Base-by-base conservation (phyloP, 495 filamentous ascomycete genomes). In the Penicillium subrubescens region DNA sequence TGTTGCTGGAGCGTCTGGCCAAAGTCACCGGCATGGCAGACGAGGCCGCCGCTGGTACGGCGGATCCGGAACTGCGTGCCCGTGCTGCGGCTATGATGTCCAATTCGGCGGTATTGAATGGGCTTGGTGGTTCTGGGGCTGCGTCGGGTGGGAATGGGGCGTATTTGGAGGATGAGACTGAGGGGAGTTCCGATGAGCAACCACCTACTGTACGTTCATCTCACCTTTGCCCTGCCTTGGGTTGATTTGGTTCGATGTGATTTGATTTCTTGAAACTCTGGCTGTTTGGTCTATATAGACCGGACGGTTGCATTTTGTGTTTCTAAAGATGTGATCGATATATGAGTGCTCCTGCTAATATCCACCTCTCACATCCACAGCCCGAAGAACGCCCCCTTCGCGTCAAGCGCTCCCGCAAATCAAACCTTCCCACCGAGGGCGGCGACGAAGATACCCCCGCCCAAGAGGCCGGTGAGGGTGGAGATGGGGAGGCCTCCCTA, bases 341-440 rank as follows among this genome's bases (percentile, higher is more conserved):
- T 21, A 25, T 10, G 44, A 48, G 21, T 11, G 25, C 12, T 3
- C 8, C 6, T 56, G 53, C 29, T 37, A 37, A 56, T 2, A 7
- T 14, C 53, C 8, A 2, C 53, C 53, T 37, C 1, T 14, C 50
- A 4, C 14, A 21, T 8, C 1, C n/a, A n/a, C 12, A 96, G 92
- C 92, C 92, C 17, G 89, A 94, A 79, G 93, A 97, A 75, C 94
- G 95, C 66, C 94, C 94, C 17, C 83, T 97, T 56, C 90, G 94
- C 61, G 88, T 88, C 34, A 97, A 97, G 82, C 90, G 93, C 52
- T 89, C 89, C 35, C 90, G 82, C 37, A 85, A 84, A 59, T 78
- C 75, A 17, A 79, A 76, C 44, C 52, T 75, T 14, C 69, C 67
- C 10, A 46, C 61, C 33, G 75, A 75, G 25, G 74, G 69, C 11